Conservation (phyloP, 2,329 filamentous ascomycete genomes). For the Peltaster fructicola region DNA sequence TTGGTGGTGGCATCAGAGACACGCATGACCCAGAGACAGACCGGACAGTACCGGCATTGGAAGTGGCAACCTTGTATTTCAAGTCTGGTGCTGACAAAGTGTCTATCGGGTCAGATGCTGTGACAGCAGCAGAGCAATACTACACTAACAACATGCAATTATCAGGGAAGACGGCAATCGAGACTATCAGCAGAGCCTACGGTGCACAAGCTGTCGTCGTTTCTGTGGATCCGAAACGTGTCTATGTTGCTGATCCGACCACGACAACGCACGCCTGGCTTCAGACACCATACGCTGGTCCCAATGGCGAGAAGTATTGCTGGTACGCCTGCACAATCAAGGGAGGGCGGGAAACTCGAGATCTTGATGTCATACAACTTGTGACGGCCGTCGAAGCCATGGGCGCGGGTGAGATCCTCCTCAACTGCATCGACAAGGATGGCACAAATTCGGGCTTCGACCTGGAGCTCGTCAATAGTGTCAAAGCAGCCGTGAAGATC, state of each 20-base stretch:
- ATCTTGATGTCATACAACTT: conserved; percentile 82
- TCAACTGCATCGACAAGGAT: conserved; percentile 97
- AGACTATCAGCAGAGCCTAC: conserved; percentile 85
- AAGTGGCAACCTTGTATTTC: conserved; percentile 95
- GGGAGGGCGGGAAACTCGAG: conserved; percentile 82
- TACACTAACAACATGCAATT: conserved; percentile 51
- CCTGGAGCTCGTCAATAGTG: conserved; percentile 72
- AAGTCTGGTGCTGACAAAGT: conserved; percentile 94
- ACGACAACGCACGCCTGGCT: conserved; percentile 62
- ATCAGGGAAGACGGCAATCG: conserved; percentile 74
- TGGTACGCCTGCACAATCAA: conserved; percentile 98
- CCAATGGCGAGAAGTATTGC: conserved; percentile 61
- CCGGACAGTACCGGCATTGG: conserved; percentile 68
- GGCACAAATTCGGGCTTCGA: conserved; percentile 92
- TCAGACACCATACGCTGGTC: conserved; percentile 50
- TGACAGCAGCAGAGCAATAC: conserved; percentile 82
- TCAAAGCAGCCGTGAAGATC: conserved; percentile 74
- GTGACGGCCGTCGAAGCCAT: conserved; percentile 82
- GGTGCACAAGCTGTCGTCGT: conserved; percentile 95
- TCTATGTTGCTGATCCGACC: conserved; percentile 56
- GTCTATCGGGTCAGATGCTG: conserved; percentile 87
- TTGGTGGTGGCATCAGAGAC: conserved; percentile 89
- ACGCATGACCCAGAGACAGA: conserved; percentile 70
- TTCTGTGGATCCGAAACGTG: conserved; percentile 78
- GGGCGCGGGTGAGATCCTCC: conserved; percentile 82